phyloP scores from a whole-genome alignment of 352 stramenopile genomes.

The Plasmopara viticola region DNA sequence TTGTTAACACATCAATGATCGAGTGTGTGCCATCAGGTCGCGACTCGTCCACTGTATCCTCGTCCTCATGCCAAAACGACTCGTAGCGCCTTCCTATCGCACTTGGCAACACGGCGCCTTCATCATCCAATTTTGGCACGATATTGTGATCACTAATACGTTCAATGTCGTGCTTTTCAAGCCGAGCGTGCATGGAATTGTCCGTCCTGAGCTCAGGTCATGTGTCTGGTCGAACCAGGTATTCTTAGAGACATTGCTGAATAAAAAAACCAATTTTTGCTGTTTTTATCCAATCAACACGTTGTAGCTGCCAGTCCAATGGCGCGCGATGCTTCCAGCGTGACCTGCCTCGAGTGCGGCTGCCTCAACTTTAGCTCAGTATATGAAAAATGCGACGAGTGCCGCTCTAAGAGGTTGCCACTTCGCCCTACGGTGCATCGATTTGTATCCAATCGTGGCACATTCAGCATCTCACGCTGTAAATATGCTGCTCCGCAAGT shows the following conservation, averaged over 20 bases:
- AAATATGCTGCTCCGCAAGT: conserved; percentile 1
- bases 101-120: background rate
- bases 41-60: conserved; percentile 8
- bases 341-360: conserved; percentile 37
- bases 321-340: conserved; percentile 12
- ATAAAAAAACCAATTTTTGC: background rate
- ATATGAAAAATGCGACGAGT: conserved; percentile 28
- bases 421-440: conserved; percentile 10
- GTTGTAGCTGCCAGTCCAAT: conserved; percentile 2
- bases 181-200: background rate
- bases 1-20: conserved; percentile 46
- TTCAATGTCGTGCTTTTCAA: background rate
- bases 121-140: conserved; percentile 1
- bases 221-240: too few relatives aligned
- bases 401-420: conserved; percentile 12
- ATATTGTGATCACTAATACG: background rate
- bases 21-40: conserved; percentile 23
- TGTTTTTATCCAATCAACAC: conserved; percentile 3
- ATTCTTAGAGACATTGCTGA: too few relatives aligned
- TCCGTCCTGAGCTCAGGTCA: too few relatives aligned
- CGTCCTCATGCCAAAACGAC: conserved; percentile 40
- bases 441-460: background rate
- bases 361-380: conserved; percentile 39
- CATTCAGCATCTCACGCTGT: background rate
- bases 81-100: conserved; percentile 7